Evolutionary conservation across 2,329 filamentous ascomycete species (phyloP), one percentile per base, ranked within the genome.

Genomic region (Chalaropsis thielavioides): DNA sequence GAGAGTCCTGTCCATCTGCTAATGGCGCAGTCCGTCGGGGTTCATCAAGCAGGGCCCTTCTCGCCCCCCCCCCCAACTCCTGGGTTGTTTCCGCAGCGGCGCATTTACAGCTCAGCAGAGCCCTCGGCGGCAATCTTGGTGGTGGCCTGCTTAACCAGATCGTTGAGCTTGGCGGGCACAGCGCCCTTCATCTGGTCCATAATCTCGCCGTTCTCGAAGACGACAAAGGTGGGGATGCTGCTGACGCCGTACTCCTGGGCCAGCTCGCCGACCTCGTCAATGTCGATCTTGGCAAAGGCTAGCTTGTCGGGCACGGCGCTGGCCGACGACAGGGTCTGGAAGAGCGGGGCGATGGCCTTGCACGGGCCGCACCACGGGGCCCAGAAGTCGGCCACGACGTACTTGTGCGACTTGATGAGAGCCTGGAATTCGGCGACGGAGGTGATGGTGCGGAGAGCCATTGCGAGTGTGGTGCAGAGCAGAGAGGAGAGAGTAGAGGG

Each of bases 321-420:
- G 49, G 73, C 69, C 60, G 71, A 71, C 58, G 81, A 78, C 63
- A 83, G 76, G 70, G 78, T 74, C 67, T 70, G 71, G 76, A 79
- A 84, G 66, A 80, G 70, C 68, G 82, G 82, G 24, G 80, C 79
- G 71, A 85, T 84, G 69, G 75, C 75, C 73, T 81, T 82, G 80
- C 83, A 85, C 35, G 82, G 83, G 46, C 77, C 78, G 74, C 82
- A 85, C 83, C 83, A 85, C 70, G 79, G 75, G 66, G 82, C 82
- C 74, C 76, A 80, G 74, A 84, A 83, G 72, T 85, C 81, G 68
- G 81, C 73, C 67, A 79, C 76, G 68, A 83, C 80, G 73, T 79
- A 81, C 59, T 76, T 78, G 60, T 75, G 80, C 10, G 72, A 72
- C 17, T 73, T 69, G 70, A 83, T 71, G 68, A 84, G 79, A 44